Conservation (phyloP, 2,329 filamentous ascomycete genomes). For the Xylaria multiplex region DNA sequence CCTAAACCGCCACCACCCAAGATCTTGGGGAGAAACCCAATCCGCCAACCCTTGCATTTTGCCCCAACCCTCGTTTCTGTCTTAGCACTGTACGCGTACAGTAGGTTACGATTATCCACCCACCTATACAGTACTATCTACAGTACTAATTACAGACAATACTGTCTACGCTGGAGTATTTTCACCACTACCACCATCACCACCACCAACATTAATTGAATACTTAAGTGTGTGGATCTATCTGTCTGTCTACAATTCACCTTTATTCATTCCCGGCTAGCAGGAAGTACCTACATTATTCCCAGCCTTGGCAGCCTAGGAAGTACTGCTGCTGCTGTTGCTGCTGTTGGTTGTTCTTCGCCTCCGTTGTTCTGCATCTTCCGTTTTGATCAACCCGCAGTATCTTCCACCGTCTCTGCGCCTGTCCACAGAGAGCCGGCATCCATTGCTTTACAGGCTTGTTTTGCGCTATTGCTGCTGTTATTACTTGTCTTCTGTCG, state of each 20-base stretch:
- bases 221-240: too few relatives aligned
- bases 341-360: constrained; percentile 23
- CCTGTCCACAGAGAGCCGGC: constrained; percentile 32
- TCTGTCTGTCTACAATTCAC: constrained; percentile 3
- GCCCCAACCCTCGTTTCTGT: constrained; percentile 27
- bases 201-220: not conserved
- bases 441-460: constrained; percentile 27
- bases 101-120: not conserved
- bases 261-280: constrained; percentile 38
- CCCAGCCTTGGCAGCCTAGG: constrained; percentile 13
- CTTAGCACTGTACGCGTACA: constrained; percentile 12
- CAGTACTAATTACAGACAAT: not conserved
- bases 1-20: constrained; percentile 13
- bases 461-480: not conserved
- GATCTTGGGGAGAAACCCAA: not conserved
- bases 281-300: not conserved
- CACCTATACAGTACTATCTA: not conserved
- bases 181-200: not conserved
- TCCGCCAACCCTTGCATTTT: constrained; percentile 1
- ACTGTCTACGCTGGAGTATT: not conserved
- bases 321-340: not conserved
- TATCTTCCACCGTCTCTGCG: constrained; percentile 12
- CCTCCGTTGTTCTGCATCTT: constrained; percentile 38
- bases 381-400: constrained; percentile 39
- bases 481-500: constrained; percentile 17